Percentiles rank a stretch among this genome's conserved stretches.
Conservation (phyloP, 352 stramenopile species). For the Phytophthora constricta region DNA sequence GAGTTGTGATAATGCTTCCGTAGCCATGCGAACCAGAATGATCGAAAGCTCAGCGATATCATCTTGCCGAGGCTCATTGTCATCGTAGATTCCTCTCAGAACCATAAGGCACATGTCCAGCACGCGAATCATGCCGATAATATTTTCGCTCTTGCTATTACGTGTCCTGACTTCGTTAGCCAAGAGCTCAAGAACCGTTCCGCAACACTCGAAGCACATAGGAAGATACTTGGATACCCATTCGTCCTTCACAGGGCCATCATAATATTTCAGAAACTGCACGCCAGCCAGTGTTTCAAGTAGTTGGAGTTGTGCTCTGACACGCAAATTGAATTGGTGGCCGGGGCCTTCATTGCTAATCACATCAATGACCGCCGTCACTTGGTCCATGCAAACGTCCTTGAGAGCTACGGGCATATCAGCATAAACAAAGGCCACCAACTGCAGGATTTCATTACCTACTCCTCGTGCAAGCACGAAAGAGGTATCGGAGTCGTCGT, state of each 20-base stretch:
- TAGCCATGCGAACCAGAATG: slow-evolving; percentile 64
- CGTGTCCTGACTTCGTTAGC: slow-evolving; percentile 16
- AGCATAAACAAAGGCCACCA: slow-evolving; percentile 57
- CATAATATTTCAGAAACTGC: slow-evolving; percentile 54
- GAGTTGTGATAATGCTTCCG: slow-evolving; percentile 60
- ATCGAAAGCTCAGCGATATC: slow-evolving; percentile 41
- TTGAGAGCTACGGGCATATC: slow-evolving; percentile 48
- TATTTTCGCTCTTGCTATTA: slow-evolving; percentile 17
- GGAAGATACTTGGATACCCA: slow-evolving; percentile 69
- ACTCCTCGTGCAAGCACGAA: slow-evolving; percentile 38
- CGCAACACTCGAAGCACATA: slow-evolving; percentile 73
- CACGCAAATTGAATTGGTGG: slow-evolving; percentile 46
- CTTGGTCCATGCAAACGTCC: slow-evolving; percentile 49
- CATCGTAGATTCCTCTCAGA: slow-evolving; percentile 59
- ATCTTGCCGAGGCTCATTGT: slow-evolving; percentile 45
- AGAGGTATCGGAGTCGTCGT: slow-evolving; percentile 2
- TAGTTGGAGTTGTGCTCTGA: slow-evolving; percentile 52
- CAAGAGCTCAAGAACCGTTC: slow-evolving; percentile 65
- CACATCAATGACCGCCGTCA: slow-evolving; percentile 49
- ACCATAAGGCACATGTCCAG: slow-evolving; percentile 68
- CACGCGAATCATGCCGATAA: slow-evolving; percentile 56
- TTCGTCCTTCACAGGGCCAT: slow-evolving; percentile 52
- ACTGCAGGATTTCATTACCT: slow-evolving; percentile 42
- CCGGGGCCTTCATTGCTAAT: slow-evolving; percentile 63
- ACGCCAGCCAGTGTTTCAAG: slow-evolving; percentile 49